These are phyloP conservation scores for Neurospora pannonica DNA, from an alignment of 495 filamentous ascomycete genomes.

Conservation along the genomic window DNA sequence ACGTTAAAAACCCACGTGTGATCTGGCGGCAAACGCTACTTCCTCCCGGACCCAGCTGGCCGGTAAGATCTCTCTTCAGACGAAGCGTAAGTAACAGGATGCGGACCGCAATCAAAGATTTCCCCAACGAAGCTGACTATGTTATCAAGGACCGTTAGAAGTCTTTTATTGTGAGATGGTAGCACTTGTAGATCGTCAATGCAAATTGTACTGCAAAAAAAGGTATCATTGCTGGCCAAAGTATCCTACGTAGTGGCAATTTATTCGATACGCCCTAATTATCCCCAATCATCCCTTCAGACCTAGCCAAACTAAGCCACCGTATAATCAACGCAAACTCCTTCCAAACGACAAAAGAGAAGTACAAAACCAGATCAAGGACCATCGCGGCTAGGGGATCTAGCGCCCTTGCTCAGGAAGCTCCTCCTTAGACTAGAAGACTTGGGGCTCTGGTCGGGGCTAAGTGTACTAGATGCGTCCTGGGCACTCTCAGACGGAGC, in stretches of 20 bases:
- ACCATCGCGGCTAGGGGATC: constrained; percentile 1
- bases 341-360: neutral
- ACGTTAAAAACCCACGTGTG: neutral
- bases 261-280: neutral
- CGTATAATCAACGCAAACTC: neutral
- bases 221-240: neutral
- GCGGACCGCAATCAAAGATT: neutral
- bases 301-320: neutral
- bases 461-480: constrained; percentile 5
- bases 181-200: neutral
- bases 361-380: neutral
- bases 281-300: neutral
- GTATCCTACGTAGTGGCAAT: neutral
- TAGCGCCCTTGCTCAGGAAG: constrained; percentile 45
- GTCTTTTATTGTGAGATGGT: neutral
- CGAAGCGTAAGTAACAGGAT: neutral
- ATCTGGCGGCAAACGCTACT: neutral
- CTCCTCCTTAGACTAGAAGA: constrained; percentile 35
- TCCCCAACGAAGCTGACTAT: neutral
- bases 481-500: constrained; percentile 14
- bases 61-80: neutral
- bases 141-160: neutral
- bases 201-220: neutral
- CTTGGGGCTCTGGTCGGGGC: constrained; percentile 43
- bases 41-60: neutral